Evolutionary conservation across 2,329 filamentous ascomycete species (phyloP), one percentile per base, ranked within the genome.

Genomic region (Paracamarosporium sp.): DNA sequence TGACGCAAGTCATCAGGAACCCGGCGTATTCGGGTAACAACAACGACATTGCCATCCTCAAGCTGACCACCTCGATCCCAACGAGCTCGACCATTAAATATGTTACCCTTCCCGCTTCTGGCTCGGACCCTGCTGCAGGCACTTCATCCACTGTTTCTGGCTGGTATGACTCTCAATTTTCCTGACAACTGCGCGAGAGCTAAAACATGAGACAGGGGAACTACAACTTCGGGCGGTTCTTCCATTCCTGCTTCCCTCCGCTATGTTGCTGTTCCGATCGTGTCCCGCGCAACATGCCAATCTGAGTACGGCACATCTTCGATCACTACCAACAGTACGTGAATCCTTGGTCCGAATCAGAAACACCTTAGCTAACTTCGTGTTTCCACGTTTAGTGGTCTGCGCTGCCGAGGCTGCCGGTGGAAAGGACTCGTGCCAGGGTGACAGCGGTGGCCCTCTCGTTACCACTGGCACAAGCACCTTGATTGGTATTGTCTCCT

Each of bases 1-100:
- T 70, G 40, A 65, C 67, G 11, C 57, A 53, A 4, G 54, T 70
- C 35, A 55, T 27, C 30, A 12, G 63, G 36, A 62, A 70, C 65
- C 69, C 68, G 36, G 65, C 30, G 53, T 72, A 65, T 62, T 33
- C 25, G 17, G 28, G 50, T 45, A 31, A 24, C 31, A 60, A 56
- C 48, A 53, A 63, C 35, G 68, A 71, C 27, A 50, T 70, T 20
- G 69, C 68, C 46, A 64, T 72, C 66, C 57, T 62, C 54, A 70
- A 70, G 63, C 66, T 71, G 9, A 41, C 63, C 2, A 65, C 63
- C 22, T 15, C 62, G n/a, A 57, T 71, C 53, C 36, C 63, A 20
- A 59, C 65, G 22, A 64, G 63, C 63, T 61, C 57, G 36, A 66
- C 63, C 57, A 61, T 70, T 44, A 33, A 43, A 30, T 71, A 68